Percentiles rank a stretch among this genome's conserved stretches.
phyloP scores from a whole-genome alignment of 305 asterid species.

The Lippia alba region DNA sequence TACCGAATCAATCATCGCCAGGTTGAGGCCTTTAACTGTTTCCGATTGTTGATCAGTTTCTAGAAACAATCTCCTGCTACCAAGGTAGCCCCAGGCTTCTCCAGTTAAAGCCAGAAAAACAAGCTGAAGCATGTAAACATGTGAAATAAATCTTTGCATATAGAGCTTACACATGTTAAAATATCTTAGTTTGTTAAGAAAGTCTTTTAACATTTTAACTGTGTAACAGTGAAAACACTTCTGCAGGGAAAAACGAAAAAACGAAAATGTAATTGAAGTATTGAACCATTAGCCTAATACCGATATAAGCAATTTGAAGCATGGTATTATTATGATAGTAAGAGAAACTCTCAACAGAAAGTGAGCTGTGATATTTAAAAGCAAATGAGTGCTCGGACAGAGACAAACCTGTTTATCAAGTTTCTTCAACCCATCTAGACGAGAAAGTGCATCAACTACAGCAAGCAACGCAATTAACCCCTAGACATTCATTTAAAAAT shows the following conservation, averaged over 20 bases:
- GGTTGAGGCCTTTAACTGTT: constrained; percentile 73
- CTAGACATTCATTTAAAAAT: constrained; percentile 44
- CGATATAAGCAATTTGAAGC: constrained; percentile 19
- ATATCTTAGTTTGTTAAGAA: constrained; percentile 3
- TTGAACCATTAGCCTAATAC: background rate
- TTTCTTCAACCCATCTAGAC: constrained; percentile 57
- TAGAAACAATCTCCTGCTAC: constrained; percentile 87
- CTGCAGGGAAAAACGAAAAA: too few relatives aligned
- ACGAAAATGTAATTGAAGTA: constrained; percentile 14
- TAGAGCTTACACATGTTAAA: constrained; percentile 13
- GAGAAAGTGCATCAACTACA: constrained; percentile 91
- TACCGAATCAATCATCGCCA: constrained; percentile 79
- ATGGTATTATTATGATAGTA: constrained; percentile 5
- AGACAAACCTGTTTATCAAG: constrained; percentile 81
- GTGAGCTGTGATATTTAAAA: constrained; percentile 17
- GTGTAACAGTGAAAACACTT: constrained; percentile 9
- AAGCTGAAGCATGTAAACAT: constrained; percentile 63
- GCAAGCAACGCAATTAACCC: constrained; percentile 93
- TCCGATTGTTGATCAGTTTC: constrained; percentile 82
- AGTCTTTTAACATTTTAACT: constrained; percentile 1
- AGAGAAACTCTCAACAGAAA: constrained; percentile 26
- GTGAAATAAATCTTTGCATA: constrained; percentile 25
- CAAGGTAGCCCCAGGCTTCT: constrained; percentile 98
- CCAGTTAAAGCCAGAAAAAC: constrained; percentile 94
- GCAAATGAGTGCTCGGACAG: constrained; percentile 16